Evolutionary conservation across 2,329 filamentous ascomycete genomes (phyloP).

Genomic region (Diplodia intermedia): DNA sequence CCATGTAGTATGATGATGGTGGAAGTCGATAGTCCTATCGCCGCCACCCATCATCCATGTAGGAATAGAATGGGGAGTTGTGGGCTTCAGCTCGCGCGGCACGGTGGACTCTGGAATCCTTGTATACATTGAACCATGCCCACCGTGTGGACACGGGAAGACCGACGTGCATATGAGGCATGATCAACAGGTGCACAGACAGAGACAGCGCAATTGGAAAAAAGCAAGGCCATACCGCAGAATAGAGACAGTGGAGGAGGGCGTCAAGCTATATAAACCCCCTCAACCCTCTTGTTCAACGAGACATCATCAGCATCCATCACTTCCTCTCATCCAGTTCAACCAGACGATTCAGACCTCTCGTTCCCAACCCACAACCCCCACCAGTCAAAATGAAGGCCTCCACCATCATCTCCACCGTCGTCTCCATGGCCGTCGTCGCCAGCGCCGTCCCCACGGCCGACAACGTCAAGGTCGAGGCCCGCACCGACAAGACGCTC

Average conservation of each 20-base stretch:
- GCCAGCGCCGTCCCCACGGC: slow-evolving; percentile 32
- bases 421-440: slow-evolving; percentile 34
- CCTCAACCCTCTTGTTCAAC: slow-evolving; percentile 3
- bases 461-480: not conserved
- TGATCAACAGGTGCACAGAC: not conserved
- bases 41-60: not conserved
- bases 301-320: slow-evolving; percentile 33
- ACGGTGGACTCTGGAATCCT: not conserved
- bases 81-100: not conserved
- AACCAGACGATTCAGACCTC: slow-evolving; percentile 7
- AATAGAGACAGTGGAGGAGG: not conserved
- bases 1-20: slow-evolving; percentile 3
- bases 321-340: slow-evolving; percentile 2
- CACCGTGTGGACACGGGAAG: not conserved
- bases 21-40: not conserved
- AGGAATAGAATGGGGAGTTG: not conserved
- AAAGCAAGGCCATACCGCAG: not conserved
- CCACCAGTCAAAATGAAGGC: slow-evolving; percentile 35
- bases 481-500: slow-evolving; percentile 31
- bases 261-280: slow-evolving; percentile 29
- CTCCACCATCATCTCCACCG: slow-evolving; percentile 30
- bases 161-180: not conserved
- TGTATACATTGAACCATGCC: not conserved
- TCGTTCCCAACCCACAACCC: slow-evolving; percentile 16
- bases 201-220: not conserved